Evolutionary conservation across 2,329 filamentous ascomycete species (phyloP), one percentile per base, ranked within the genome.

Genomic region (Phaeosphaeria sp.): DNA sequence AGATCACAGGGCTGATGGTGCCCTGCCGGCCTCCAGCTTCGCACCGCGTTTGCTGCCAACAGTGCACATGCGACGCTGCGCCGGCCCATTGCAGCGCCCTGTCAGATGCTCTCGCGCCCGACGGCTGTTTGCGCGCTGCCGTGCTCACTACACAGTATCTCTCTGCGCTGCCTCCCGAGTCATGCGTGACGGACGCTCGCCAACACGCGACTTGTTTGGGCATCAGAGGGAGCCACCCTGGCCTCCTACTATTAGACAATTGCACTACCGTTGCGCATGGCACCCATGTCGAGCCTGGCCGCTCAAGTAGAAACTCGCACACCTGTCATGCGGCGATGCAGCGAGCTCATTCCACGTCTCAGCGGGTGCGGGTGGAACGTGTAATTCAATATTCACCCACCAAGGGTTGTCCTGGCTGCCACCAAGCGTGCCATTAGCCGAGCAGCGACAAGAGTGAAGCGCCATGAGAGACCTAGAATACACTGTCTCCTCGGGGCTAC

Each of bases 251-350:
- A 27, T 4, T 46, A 33, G 6, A 20, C 53, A 25, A 59, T 61
- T 60, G 55, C 61, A 60, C 55, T 51, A 63, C 63, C 59, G 66
- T 64, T 65, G 61, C 73, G 75, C 74, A 77, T 77, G 75, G 74
- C 74, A 76, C 72, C 74, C 73, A 55, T 51, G 73, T 65, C 65
- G 47, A 49, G 49, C 44, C 27, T 24, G 43, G 43, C 56, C 47
- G 36, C 30, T 17, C 20, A 42, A 40, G 48, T 50, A 33, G 36
- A 39, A 15, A 15, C 17, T 39, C 36, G 15, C 36, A 39, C n/a
- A 20, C 17, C 55, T 50, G 52, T 67, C 63, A 59, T 61, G 63
- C 47, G 53, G 53, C 55, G 57, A 49, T 49, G 56, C 56, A 55
- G 61, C 59, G 60, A 66, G 56, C 56, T 61, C 56, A 51, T 57